Conservation (phyloP, 441 rosid species). For the Pelargonium citronellum region DNA sequence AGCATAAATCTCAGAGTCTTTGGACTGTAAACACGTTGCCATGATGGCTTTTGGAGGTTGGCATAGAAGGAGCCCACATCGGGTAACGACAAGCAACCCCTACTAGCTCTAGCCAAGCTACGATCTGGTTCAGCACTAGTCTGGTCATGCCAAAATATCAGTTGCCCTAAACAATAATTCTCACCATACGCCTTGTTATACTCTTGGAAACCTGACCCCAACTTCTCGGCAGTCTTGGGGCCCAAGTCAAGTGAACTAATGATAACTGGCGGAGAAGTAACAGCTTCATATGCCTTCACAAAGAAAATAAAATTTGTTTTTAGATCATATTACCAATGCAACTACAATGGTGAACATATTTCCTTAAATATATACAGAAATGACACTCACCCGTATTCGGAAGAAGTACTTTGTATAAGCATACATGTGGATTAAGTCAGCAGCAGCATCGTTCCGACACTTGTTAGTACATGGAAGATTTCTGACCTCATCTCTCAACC, state of each 20-base stretch:
- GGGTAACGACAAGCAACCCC: conserved; percentile 93
- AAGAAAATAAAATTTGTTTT: conserved; percentile 16
- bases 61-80: conserved; percentile 83
- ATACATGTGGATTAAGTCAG: conserved; percentile 89
- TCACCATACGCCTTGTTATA: conserved; percentile 82
- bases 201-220: conserved; percentile 66
- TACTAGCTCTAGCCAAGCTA: conserved; percentile 59
- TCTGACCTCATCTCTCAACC: conserved; percentile 95
- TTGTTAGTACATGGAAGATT: conserved; percentile 84
- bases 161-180: conserved; percentile 93
- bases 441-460: conserved; percentile 98
- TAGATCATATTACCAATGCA: conserved; percentile 18
- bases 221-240: conserved; percentile 67
- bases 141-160: conserved; percentile 92
- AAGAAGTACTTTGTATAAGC: conserved; percentile 84
- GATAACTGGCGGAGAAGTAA: conserved; percentile 78
- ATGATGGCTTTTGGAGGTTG: conserved; percentile 74
- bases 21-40: conserved; percentile 80
- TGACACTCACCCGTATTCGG: conserved; percentile 60
- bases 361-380: not conserved
- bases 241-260: conserved; percentile 97
- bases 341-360: not conserved
- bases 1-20: conserved; percentile 65
- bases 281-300: conserved; percentile 64
- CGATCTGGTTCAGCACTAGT: conserved; percentile 74